A percentile compares a stretch with the other conserved stretches of the same genome.
phyloP scores from a whole-genome alignment of 768 basidiomycete species.

The Postia placenta region DNA sequence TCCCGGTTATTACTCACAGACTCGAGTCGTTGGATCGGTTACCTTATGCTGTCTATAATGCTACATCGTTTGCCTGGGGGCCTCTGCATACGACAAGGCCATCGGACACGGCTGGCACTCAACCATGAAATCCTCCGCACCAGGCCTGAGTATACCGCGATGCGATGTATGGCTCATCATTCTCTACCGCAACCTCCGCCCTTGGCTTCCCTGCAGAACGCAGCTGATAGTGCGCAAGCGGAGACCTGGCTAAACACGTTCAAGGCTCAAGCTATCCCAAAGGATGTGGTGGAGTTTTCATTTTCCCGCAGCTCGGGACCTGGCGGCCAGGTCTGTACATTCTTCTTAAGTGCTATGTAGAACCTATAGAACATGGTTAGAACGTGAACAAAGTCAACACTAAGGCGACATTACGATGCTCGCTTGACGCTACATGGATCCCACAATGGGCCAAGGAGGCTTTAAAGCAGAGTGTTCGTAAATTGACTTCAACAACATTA shows the following conservation, averaged over 20 bases:
- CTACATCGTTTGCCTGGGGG: no score
- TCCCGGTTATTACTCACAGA: no score
- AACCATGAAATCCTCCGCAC: no score
- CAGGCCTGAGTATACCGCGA: no score
- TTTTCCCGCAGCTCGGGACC: slow-evolving; percentile 82
- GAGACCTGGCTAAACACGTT: slow-evolving; percentile 51
- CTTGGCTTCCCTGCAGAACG: slow-evolving; percentile 27
- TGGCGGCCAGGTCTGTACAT: slow-evolving; percentile 63
- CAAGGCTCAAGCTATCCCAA: slow-evolving; percentile 39
- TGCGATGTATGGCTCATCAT: neutral
- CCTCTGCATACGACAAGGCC: no score
- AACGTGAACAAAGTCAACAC: slow-evolving; percentile 91
- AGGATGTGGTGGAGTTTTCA: slow-evolving; percentile 48
- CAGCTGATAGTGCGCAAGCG: slow-evolving; percentile 41
- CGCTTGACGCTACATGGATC: slow-evolving; percentile 56
- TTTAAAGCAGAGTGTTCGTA: no score
- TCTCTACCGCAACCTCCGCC: slow-evolving; percentile 36
- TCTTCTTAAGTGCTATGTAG: slow-evolving; percentile 1
- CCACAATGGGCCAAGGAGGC: slow-evolving; percentile 55
- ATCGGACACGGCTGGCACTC: no score
- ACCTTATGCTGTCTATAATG: no score
- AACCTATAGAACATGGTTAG: slow-evolving; percentile 28
- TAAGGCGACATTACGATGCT: slow-evolving; percentile 63
- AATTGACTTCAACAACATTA: no score
- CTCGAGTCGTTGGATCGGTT: no score